Percentiles rank a stretch among this genome's conserved stretches.
These are phyloP conservation scores for Silene coronaria DNA, from an alignment of 179 eudicot species.

Conservation along the genomic window DNA sequence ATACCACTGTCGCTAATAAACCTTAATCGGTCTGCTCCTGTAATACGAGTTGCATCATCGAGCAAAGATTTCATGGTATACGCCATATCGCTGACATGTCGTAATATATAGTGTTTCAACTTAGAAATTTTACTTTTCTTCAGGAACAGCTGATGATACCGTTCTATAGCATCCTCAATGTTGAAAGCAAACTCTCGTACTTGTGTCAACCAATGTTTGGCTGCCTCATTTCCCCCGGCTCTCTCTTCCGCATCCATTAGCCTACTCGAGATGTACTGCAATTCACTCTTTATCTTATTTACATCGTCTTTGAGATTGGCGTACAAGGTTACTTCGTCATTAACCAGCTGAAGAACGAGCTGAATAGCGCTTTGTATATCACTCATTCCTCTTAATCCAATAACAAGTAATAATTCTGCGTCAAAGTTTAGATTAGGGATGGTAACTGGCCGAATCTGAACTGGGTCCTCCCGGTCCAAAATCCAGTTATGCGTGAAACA, in stretches of 20 bases:
- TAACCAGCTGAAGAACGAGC: neutral
- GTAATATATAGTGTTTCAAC: neutral
- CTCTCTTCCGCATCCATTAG: conserved; percentile 14
- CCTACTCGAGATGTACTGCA: neutral
- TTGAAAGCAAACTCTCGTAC: conserved; percentile 19
- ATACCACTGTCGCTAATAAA: neutral
- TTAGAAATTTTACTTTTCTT: neutral
- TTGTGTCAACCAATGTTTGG: conserved; percentile 15
- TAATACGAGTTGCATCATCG: neutral
- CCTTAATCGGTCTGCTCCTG: neutral
- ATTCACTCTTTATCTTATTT: neutral
- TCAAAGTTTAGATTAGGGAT: neutral
- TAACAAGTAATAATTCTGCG: neutral
- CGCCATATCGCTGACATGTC: neutral
- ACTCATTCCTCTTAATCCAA: neutral
- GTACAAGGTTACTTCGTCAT: neutral
- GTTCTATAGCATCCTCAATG: conserved; percentile 25
- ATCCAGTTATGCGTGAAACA: too few species aligned
- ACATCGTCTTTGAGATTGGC: neutral
- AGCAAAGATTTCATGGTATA: neutral
- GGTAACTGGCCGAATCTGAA: too few species aligned
- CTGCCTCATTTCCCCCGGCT: neutral
- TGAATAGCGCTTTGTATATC: neutral
- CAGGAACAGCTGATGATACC: neutral
- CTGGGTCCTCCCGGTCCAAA: too few species aligned